These are phyloP conservation scores for Toxicodendron radicans DNA, from an alignment of 345 rosid genomes.

Conservation along the genomic window DNA sequence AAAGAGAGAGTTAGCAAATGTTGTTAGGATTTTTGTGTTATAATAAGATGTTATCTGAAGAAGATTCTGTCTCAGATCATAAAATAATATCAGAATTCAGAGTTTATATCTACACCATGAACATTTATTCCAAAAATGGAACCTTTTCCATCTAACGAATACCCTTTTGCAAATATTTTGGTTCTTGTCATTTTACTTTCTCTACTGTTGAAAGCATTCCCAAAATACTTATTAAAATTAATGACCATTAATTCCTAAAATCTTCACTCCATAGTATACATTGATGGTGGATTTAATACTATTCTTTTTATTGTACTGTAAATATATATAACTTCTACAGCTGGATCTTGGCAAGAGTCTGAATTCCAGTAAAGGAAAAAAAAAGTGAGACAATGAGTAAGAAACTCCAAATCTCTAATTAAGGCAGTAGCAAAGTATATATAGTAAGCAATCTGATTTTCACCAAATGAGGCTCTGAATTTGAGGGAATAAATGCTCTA, in stretches of 20 bases:
- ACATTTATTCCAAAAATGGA: too few relatives aligned
- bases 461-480: not conserved
- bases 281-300: not conserved
- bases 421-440: not conserved
- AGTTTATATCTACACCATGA: too few relatives aligned
- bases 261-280: not conserved
- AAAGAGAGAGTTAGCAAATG: too few relatives aligned
- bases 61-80: not conserved
- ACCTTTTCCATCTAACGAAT: too few relatives aligned
- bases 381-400: not conserved
- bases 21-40: not conserved
- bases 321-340: not conserved
- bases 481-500: not conserved
- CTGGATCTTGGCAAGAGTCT: not conserved
- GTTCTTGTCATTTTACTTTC: too few relatives aligned
- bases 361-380: not conserved
- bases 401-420: not conserved
- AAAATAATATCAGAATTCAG: not conserved
- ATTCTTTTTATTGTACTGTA: too few relatives aligned
- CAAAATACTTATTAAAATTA: too few relatives aligned
- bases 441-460: conserved; percentile 6
- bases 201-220: too few relatives aligned
- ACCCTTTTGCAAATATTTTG: too few relatives aligned
- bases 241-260: not conserved
- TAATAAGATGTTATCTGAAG: not conserved